Percentiles rank a stretch among this genome's conserved stretches.
Evolutionary conservation across 164 flowering plant genomes (phyloP).

Genomic region (Piper betle): DNA sequence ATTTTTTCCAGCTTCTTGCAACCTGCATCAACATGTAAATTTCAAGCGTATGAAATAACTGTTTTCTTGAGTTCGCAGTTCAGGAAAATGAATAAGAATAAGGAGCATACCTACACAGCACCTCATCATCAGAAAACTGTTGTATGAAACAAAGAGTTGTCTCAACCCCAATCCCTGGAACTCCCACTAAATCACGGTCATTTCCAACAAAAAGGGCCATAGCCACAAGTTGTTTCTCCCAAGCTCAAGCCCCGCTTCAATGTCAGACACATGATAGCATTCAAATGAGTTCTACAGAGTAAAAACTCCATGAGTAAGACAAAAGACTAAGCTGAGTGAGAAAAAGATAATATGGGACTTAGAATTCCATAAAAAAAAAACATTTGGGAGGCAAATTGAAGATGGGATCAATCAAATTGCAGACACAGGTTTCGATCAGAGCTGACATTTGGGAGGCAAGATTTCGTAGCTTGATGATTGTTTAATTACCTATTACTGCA

Average conservation of each 20-base stretch:
- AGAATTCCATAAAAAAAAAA: too few relatives aligned
- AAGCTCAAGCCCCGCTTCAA: constrained; percentile 80
- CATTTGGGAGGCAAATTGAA: too few relatives aligned
- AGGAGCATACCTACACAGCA: constrained; percentile 48
- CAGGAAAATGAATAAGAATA: neutral
- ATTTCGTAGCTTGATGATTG: too few relatives aligned
- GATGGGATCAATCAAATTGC: too few relatives aligned
- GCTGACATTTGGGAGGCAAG: too few relatives aligned
- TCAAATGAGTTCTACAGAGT: constrained; percentile 80
- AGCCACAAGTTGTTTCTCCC: constrained; percentile 75
- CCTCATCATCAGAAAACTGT: constrained; percentile 49
- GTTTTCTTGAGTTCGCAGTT: too few relatives aligned
- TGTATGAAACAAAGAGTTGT: constrained; percentile 72
- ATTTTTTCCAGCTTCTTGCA: constrained; percentile 45
- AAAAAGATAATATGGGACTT: too few relatives aligned
- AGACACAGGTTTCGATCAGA: too few relatives aligned
- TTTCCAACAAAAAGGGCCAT: constrained; percentile 84
- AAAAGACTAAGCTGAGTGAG: too few relatives aligned
- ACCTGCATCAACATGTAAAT: constrained; percentile 29
- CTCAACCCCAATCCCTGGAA: constrained; percentile 74
- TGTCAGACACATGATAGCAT: constrained; percentile 72
- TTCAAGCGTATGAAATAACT: neutral
- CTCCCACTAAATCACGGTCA: constrained; percentile 72
- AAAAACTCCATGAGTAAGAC: too few relatives aligned
- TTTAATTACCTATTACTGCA: too few relatives aligned